Evolutionary conservation across 495 filamentous ascomycete species (phyloP).

Genomic region (Hapsidospora chrysogenum): DNA sequence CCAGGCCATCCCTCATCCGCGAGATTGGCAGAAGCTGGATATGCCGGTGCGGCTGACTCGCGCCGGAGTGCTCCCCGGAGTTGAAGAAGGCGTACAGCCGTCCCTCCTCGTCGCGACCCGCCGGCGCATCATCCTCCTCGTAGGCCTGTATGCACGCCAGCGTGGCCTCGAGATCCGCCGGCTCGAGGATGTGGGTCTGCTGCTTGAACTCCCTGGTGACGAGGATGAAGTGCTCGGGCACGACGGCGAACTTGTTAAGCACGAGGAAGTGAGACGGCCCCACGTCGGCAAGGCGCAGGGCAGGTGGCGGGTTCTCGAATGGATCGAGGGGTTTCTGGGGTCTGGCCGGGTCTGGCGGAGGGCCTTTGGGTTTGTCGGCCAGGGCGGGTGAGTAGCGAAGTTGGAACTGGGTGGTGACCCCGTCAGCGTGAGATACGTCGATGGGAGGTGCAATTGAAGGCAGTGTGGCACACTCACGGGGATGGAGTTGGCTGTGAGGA

Average conservation of each 20-base stretch:
- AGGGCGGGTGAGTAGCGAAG: constrained; percentile 65
- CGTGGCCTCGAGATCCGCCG: constrained; percentile 45
- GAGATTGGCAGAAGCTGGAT: constrained; percentile 61
- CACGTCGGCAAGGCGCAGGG: constrained; percentile 44
- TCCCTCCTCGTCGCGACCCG: constrained; percentile 1
- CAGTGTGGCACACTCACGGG: constrained; percentile 22
- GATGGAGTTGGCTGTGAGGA: constrained; percentile 34
- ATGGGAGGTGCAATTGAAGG: background rate
- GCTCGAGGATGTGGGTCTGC: constrained; percentile 53
- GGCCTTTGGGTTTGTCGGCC: constrained; percentile 46
- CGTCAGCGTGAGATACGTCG: background rate
- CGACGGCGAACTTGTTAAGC: constrained; percentile 71
- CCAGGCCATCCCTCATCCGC: constrained; percentile 40
- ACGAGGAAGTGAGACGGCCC: constrained; percentile 46
- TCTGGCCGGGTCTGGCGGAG: constrained; percentile 20
- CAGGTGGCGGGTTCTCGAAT: constrained; percentile 47
- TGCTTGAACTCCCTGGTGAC: constrained; percentile 46
- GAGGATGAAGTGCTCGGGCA: constrained; percentile 66
- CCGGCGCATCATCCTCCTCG: too few species aligned
- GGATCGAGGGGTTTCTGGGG: constrained; percentile 38
- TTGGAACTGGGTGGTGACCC: constrained; percentile 55
- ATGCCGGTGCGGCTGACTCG: constrained; percentile 66
- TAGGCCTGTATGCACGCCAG: constrained; percentile 52
- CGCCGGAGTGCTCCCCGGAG: constrained; percentile 58
- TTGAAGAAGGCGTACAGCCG: constrained; percentile 72